These are phyloP conservation scores for Dinochytrium kinnereticum DNA, from an alignment of 371 early-diverging fungal species.

Conservation along the genomic window DNA sequence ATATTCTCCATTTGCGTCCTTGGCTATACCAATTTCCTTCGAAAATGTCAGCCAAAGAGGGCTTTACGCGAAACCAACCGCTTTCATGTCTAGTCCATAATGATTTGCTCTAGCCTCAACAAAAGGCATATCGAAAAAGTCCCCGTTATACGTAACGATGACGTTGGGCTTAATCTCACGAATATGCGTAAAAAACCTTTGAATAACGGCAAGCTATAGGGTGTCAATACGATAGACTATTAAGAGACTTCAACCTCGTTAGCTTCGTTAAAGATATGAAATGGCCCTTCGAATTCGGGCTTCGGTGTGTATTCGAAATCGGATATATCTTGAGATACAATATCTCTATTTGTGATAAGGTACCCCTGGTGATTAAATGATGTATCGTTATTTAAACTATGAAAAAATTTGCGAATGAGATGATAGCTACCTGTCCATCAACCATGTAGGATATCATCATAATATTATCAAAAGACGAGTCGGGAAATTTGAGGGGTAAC, in stretches of 20 bases:
- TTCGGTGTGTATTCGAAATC: constrained; percentile 99
- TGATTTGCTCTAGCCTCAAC: constrained; percentile 85
- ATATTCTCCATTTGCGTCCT: constrained; percentile 84
- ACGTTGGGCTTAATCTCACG: constrained; percentile 89
- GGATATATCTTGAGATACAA: constrained; percentile 95
- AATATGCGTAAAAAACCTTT: constrained; percentile 94
- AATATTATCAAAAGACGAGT: constrained; percentile 88
- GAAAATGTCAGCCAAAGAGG: constrained; percentile 8
- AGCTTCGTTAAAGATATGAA: constrained; percentile 95
- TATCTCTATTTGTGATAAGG: constrained; percentile 96
- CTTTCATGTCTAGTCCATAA: constrained; percentile 83
- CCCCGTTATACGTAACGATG: constrained; percentile 99
- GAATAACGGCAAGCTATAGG: constrained; percentile 62
- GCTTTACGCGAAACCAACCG: constrained; percentile 24
- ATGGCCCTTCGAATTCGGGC: constrained; percentile 94
- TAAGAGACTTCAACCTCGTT: constrained; percentile 70
- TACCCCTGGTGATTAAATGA: constrained; percentile 73
- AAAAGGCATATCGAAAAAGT: constrained; percentile 99
- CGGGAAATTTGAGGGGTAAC: constrained; percentile 98
- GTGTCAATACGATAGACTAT: not conserved
- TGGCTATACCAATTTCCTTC: constrained; percentile 85
- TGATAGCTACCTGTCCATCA: constrained; percentile 88
- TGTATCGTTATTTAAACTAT: too few relatives aligned
- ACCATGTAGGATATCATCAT: constrained; percentile 99
- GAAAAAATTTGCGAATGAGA: too few relatives aligned